Conservation (phyloP, 2,329 filamentous ascomycete species). For the Lachnellula suecica region DNA sequence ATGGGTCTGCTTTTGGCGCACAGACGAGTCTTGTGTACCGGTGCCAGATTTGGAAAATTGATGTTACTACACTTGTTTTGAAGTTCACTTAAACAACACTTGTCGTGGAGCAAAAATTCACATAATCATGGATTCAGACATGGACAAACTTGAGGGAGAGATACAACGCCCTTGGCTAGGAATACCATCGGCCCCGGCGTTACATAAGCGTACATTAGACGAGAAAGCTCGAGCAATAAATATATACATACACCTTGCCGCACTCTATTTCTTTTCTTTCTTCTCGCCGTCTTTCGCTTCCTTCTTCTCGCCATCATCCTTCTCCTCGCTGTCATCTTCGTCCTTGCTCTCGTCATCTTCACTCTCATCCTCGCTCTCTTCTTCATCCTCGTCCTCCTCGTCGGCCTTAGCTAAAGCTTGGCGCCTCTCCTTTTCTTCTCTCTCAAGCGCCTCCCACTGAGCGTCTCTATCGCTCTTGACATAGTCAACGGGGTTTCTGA, state of each 20-base stretch:
- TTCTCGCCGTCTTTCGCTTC: constrained; percentile 13
- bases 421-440: constrained; percentile 28
- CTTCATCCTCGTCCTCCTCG: constrained; percentile 8
- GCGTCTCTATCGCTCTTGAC: constrained; percentile 27
- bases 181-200: not conserved
- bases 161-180: not conserved
- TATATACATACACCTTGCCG: not conserved
- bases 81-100: no score
- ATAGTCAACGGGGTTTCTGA: constrained; percentile 30
- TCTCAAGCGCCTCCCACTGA: constrained; percentile 30
- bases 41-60: no score
- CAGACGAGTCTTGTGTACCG: no score
- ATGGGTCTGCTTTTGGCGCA: no score
- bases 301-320: constrained; percentile 13
- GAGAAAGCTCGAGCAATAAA: not conserved
- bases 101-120: no score
- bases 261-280: constrained; percentile 9
- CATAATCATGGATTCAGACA: no score
- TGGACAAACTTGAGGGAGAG: not conserved
- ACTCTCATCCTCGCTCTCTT: constrained; percentile 2
- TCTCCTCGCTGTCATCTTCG: constrained; percentile 23
- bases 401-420: constrained; percentile 10
- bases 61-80: no score
- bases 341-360: constrained; percentile 8
- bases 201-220: not conserved